Evolutionary conservation across 2,329 filamentous ascomycete genomes (phyloP).

Genomic region (Hypoxylon sp.): DNA sequence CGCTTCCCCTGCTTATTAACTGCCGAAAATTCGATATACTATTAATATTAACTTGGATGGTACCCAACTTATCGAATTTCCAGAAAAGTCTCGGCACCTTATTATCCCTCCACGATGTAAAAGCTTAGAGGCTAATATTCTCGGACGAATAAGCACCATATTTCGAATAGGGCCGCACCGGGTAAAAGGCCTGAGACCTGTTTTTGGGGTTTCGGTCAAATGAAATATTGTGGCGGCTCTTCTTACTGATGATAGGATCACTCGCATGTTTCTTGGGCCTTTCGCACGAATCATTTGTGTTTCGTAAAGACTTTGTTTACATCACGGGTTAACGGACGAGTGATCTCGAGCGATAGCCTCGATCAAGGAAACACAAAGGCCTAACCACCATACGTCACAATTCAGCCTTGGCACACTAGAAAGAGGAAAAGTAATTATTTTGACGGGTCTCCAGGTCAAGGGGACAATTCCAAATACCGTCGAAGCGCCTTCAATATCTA

Average conservation of each 20-base stretch:
- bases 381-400: constrained; percentile 42
- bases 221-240: constrained; percentile 1
- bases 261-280: constrained; percentile 12
- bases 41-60: constrained; percentile 44
- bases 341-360: constrained; percentile 26
- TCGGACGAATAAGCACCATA: constrained; percentile 37
- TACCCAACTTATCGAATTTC: constrained; percentile 41
- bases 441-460: constrained; percentile 32
- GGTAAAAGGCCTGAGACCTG: constrained; percentile 34
- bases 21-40: constrained; percentile 40
- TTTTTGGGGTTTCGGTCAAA: constrained; percentile 15
- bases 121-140: constrained; percentile 41
- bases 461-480: constrained; percentile 40
- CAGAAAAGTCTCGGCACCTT: constrained; percentile 36
- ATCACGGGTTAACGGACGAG: constrained; percentile 27
- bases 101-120: constrained; percentile 23
- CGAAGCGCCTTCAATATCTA: constrained; percentile 35
- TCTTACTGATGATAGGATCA: constrained; percentile 31
- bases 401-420: constrained; percentile 9
- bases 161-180: constrained; percentile 36
- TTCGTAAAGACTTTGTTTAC: constrained; percentile 26
- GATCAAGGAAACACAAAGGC: constrained; percentile 37
- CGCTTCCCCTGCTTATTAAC: constrained; percentile 38
- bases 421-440: constrained; percentile 1
- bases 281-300: constrained; percentile 24